Percentiles rank a stretch among this genome's conserved stretches.
These are phyloP conservation scores for Fusarium liriodendri DNA, from an alignment of 2,329 filamentous ascomycete genomes.

Conservation along the genomic window DNA sequence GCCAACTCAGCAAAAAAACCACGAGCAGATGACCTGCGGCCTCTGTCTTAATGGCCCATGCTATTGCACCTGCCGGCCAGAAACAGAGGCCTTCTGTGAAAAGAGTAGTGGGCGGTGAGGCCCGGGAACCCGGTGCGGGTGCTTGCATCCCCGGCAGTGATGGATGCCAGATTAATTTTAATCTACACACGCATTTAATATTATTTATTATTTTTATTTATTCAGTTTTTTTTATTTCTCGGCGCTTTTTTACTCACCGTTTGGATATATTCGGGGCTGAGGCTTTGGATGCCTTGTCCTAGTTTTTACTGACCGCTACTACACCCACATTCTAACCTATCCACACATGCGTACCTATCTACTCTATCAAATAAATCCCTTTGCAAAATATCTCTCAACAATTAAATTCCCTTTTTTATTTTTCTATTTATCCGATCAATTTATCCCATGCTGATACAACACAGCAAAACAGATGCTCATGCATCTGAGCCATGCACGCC, in stretches of 20 bases:
- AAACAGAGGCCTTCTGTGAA: constrained; percentile 17
- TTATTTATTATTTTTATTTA: constrained; percentile 3
- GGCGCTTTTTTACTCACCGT: neutral
- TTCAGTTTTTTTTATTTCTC: neutral
- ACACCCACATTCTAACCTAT: neutral
- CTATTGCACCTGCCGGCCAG: constrained; percentile 18
- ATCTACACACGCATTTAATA: neutral
- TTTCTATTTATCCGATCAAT: neutral
- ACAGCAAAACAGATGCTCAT: neutral
- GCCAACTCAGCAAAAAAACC: constrained; percentile 50
- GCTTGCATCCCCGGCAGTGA: constrained; percentile 21
- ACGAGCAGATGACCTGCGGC: constrained; percentile 50
- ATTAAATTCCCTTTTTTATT: neutral
- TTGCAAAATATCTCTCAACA: neutral
- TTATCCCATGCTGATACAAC: neutral
- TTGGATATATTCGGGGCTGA: neutral
- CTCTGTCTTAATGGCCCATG: constrained; percentile 1
- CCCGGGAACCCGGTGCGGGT: constrained; percentile 39
- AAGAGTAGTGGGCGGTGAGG: constrained; percentile 36
- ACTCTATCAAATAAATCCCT: neutral
- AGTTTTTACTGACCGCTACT: neutral
- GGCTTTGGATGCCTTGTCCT: neutral
- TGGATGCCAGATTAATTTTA: constrained; percentile 9
- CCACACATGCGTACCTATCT: neutral
- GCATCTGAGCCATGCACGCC: constrained; percentile 18